These are phyloP conservation scores for Botrytis paeoniae DNA, from an alignment of 2,329 filamentous ascomycete species.

Conservation along the genomic window DNA sequence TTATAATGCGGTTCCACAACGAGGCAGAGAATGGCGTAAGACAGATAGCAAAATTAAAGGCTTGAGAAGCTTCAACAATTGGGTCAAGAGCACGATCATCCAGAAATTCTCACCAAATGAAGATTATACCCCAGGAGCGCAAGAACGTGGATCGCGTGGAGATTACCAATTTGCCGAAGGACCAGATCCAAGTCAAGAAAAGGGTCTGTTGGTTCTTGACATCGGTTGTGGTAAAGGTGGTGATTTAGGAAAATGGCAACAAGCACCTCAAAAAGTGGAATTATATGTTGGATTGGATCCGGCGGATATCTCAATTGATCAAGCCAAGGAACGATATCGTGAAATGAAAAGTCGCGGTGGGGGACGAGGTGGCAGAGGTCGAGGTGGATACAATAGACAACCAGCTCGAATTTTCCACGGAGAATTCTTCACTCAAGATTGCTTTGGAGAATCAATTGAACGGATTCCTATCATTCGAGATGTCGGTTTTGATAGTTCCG, in stretches of 20 bases:
- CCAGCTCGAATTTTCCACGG: slow-evolving; percentile 70
- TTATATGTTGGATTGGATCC: slow-evolving; percentile 94
- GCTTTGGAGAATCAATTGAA: slow-evolving; percentile 79
- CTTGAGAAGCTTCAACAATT: slow-evolving; percentile 93
- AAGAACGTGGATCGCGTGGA: slow-evolving; percentile 53
- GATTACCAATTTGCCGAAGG: slow-evolving; percentile 37
- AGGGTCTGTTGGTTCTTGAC: slow-evolving; percentile 78
- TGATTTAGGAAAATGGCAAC: slow-evolving; percentile 93
- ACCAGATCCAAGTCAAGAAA: slow-evolving; percentile 36
- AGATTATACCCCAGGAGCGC: slow-evolving; percentile 62
- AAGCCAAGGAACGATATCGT: slow-evolving; percentile 80
- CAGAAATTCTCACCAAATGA: slow-evolving; percentile 90
- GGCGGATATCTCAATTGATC: slow-evolving; percentile 85
- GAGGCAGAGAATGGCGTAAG: slow-evolving; percentile 89
- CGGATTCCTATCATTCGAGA: slow-evolving; percentile 78
- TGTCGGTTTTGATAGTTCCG: slow-evolving; percentile 74
- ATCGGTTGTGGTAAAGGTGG: slow-evolving; percentile 97
- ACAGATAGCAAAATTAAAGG: slow-evolving; percentile 95
- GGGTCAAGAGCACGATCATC: slow-evolving; percentile 96
- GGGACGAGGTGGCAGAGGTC: slow-evolving; percentile 52
- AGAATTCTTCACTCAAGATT: slow-evolving; percentile 88
- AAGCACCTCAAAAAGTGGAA: slow-evolving; percentile 84
- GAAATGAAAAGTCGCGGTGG: slow-evolving; percentile 63
- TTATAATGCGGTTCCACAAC: slow-evolving; percentile 93
- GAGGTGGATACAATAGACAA: slow-evolving; percentile 48